These are phyloP conservation scores for Flaveria trinervia DNA, from an alignment of 129 eudicot genomes.

Conservation along the genomic window DNA sequence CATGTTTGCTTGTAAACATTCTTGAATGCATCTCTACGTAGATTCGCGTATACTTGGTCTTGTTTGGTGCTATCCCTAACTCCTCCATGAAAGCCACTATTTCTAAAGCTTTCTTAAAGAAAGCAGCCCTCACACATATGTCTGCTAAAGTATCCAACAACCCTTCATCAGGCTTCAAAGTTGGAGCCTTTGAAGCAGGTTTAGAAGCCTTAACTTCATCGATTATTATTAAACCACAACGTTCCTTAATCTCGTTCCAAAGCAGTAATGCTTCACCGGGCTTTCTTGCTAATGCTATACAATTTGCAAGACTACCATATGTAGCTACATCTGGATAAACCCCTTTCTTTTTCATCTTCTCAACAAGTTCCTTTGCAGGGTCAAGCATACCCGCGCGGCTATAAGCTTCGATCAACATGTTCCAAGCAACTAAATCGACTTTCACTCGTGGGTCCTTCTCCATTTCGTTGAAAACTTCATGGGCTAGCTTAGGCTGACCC, in stretches of 20 bases:
- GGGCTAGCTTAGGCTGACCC: constrained; percentile 85
- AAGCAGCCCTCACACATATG: constrained; percentile 96
- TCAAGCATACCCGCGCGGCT: constrained; percentile 69
- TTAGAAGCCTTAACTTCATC: constrained; percentile 33
- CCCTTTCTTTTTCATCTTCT: constrained; percentile 73
- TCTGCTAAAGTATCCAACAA: constrained; percentile 91
- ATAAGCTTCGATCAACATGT: constrained; percentile 87
- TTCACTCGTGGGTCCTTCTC: constrained; percentile 86
- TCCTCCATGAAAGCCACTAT: constrained; percentile 98
- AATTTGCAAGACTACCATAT: constrained; percentile 87
- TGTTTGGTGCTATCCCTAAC: constrained; percentile 77
- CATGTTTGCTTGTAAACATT: constrained; percentile 99
- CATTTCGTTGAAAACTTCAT: constrained; percentile 86
- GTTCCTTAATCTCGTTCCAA: constrained; percentile 92
- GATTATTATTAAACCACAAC: constrained; percentile 44
- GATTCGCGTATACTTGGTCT: constrained; percentile 79
- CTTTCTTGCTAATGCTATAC: constrained; percentile 83
- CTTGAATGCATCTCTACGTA: constrained; percentile 99
- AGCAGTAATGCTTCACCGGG: constrained; percentile 92
- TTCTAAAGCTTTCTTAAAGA: constrained; percentile 95
- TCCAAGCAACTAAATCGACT: constrained; percentile 94
- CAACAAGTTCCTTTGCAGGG: constrained; percentile 62
- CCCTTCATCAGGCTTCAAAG: constrained; percentile 82
- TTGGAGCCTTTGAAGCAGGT: constrained; percentile 43
- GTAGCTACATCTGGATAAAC: constrained; percentile 83